Conservation (phyloP, 306 rosid genomes). For the Malus sylvestris region DNA sequence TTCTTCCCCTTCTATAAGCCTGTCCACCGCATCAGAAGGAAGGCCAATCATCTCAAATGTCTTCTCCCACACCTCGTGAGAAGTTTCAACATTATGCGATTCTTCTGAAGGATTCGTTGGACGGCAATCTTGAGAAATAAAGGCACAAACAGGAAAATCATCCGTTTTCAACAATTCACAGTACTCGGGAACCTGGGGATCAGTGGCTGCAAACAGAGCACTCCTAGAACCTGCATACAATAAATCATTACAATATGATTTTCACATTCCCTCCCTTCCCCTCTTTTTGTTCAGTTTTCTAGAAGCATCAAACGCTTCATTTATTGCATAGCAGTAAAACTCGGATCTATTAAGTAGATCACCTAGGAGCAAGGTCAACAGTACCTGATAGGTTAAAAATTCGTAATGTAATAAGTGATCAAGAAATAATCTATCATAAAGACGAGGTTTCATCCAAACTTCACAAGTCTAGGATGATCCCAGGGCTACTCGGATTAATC, state of each 20-base stretch:
- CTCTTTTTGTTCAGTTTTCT: background rate
- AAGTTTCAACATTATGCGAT: slow-evolving; percentile 58
- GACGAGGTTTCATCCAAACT: background rate
- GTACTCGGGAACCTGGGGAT: slow-evolving; percentile 85
- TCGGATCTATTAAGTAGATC: background rate
- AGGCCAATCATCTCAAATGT: slow-evolving; percentile 83
- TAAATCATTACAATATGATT: background rate
- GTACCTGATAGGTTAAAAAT: background rate
- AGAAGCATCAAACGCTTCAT: background rate
- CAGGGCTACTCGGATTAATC: background rate
- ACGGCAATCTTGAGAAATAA: slow-evolving; percentile 77
- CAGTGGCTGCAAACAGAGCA: slow-evolving; percentile 85
- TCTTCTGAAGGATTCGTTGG: slow-evolving; percentile 93
- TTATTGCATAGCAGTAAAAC: background rate
- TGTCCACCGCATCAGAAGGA: slow-evolving; percentile 70
- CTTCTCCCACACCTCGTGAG: slow-evolving; percentile 77
- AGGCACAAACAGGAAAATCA: slow-evolving; percentile 87
- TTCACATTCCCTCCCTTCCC: background rate
- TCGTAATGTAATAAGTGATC: background rate
- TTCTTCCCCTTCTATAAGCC: slow-evolving; percentile 70
- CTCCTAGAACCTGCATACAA: slow-evolving; percentile 79
- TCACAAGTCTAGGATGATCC: too few relatives aligned
- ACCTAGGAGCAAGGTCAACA: background rate
- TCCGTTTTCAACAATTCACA: slow-evolving; percentile 83
- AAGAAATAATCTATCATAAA: background rate